Evolutionary conservation across 2,329 filamentous ascomycete genomes (phyloP), one percentile per base, ranked within the genome.

Genomic region (Graphiopsis chlorocephala): DNA sequence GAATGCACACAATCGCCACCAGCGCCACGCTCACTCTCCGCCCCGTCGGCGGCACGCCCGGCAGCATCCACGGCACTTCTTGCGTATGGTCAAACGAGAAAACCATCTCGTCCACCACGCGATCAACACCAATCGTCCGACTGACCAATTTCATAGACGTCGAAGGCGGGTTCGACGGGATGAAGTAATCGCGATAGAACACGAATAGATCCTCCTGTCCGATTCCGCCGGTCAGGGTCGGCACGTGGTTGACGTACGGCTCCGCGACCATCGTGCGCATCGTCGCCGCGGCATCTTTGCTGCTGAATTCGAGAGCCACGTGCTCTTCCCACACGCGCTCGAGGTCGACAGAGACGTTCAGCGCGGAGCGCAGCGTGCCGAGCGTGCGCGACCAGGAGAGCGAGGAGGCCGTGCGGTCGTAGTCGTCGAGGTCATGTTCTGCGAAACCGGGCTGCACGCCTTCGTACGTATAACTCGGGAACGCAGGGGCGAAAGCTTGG

Each of bases 51-150:
- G 83, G 79, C 0, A 88, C 80, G 0, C 81, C 84, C 0, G 85
- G 86, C 0, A 88, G 29, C 68, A 87, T 82, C 85, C 84, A 87
- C 15, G 84, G 82, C 1, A 87, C 74, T 62, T 84, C 82, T 42
- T 83, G 79, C 0, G 82, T 84, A 67, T 88, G 86, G 35, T 81
- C 81, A 68, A 87, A 88, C 0, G 79, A 79, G 4, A 85, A 70
- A 17, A 85, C 77, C 72, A 87, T 80, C 69, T 88, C 86, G 67
- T 88, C 86, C 2, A 86, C 86, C 2, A 88, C 78, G 2, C 84
- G 79, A 70, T 88, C 84, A 0, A 80, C 77, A 6, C 85, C 85
- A 2, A 84, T 76, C 0, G 85, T 88, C 20, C 85, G 79, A 10
- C 82, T 84, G 8, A 88, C 73, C 8, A 88, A 76, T 17, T 81